Conservation (phyloP, 192 early-diverging fungal species). For the Umbelopsis ramanniana region DNA sequence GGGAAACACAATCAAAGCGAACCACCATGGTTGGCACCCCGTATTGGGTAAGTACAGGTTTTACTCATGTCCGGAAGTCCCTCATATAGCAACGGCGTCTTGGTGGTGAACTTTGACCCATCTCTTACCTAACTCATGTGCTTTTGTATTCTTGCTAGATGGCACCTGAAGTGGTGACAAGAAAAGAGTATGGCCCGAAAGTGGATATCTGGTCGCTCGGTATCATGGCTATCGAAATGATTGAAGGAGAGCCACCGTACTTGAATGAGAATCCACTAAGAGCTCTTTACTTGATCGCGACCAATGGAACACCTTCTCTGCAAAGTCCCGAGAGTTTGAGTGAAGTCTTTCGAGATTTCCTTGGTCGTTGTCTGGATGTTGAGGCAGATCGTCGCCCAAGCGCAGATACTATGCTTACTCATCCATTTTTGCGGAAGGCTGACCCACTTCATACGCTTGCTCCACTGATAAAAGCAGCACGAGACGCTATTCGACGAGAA, state of each 20-base stretch:
- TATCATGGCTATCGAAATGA: constrained; percentile 81
- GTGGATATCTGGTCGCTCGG: constrained; percentile 79
- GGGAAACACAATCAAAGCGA: constrained; percentile 73
- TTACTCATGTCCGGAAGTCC: neutral
- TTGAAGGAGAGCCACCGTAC: constrained; percentile 79
- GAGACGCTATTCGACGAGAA: constrained; percentile 46
- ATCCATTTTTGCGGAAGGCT: constrained; percentile 61
- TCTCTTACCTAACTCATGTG: neutral
- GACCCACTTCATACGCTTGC: constrained; percentile 61
- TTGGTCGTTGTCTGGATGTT: constrained; percentile 60
- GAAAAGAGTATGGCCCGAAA: constrained; percentile 78
- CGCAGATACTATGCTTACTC: constrained; percentile 60
- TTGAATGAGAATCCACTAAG: constrained; percentile 71
- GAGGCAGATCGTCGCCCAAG: constrained; percentile 63
- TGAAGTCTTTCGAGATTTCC: constrained; percentile 61
- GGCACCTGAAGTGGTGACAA: constrained; percentile 88
- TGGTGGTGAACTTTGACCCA: no score
- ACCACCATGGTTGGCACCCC: constrained; percentile 83
- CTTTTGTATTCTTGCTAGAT: constrained; percentile 44
- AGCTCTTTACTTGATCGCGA: constrained; percentile 77
- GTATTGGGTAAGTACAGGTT: constrained; percentile 64
- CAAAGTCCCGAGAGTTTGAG: constrained; percentile 63
- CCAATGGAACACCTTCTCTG: constrained; percentile 76
- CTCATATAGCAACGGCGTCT: neutral
- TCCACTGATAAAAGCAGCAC: constrained; percentile 58